Evolutionary conservation across 257 asterid genomes (phyloP).

Genomic region (Phtheirospermum japonicum): DNA sequence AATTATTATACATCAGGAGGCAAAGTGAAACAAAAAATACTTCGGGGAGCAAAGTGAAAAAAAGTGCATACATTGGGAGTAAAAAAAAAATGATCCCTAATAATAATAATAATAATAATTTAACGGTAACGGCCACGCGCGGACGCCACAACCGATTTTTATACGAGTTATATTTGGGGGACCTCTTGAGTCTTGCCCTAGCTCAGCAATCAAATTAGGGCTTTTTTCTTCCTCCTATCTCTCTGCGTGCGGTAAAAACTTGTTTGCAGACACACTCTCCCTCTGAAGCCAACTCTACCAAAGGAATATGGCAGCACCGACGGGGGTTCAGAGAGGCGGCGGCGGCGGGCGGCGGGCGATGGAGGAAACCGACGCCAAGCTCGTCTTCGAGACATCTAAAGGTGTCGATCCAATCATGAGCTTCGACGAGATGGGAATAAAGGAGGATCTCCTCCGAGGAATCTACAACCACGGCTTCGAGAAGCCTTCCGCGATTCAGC

Average conservation of each 20-base stretch:
- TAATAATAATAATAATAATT: no score
- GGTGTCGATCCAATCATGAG: slow-evolving; percentile 82
- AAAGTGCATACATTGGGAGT: no score
- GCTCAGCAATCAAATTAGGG: slow-evolving; percentile 25
- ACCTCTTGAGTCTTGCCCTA: slow-evolving; percentile 12
- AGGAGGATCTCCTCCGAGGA: slow-evolving; percentile 77
- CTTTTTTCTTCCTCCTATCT: slow-evolving; percentile 13
- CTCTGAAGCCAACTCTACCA: slow-evolving; percentile 23
- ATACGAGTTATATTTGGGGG: background rate
- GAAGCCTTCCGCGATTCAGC: slow-evolving; percentile 93
- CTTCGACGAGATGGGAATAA: slow-evolving; percentile 88
- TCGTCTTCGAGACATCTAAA: slow-evolving; percentile 74
- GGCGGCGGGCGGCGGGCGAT: slow-evolving; percentile 39
- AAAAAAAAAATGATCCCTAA: no score
- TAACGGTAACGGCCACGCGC: no score
- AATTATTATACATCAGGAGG: no score
- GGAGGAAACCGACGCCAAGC: slow-evolving; percentile 60
- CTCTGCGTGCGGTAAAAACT: slow-evolving; percentile 9
- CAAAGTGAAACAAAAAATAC: no score
- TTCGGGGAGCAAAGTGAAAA: no score
- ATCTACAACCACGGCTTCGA: slow-evolving; percentile 82
- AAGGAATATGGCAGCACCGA: slow-evolving; percentile 38
- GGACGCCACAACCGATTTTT: background rate
- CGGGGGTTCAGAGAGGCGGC: slow-evolving; percentile 44
- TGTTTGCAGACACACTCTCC: slow-evolving; percentile 9